phyloP scores from a whole-genome alignment of 495 filamentous ascomycete genomes.

The Lasiosphaeria ovina region DNA sequence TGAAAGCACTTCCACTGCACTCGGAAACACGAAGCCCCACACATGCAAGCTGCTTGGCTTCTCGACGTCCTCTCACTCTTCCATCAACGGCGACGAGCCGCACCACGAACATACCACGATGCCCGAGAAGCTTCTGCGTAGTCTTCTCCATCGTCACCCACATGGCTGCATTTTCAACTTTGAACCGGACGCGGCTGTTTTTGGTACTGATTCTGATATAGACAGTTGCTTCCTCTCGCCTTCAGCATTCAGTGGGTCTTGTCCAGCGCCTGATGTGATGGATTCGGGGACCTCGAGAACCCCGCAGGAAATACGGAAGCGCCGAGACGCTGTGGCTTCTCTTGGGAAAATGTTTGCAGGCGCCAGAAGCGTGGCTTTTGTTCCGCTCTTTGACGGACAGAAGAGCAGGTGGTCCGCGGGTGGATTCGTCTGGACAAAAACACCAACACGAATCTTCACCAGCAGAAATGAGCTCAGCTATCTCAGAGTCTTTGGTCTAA shows the following conservation, averaged over 20 bases:
- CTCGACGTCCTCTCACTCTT: conserved; percentile 29
- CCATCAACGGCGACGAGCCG: conserved; percentile 22
- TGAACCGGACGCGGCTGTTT: conserved; percentile 43
- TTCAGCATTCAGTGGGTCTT: not conserved
- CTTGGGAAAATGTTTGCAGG: conserved; percentile 41
- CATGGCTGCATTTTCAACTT: conserved; percentile 59
- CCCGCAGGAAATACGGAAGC: not conserved
- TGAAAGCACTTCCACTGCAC: not conserved
- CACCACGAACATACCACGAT: not conserved
- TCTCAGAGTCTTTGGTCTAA: conserved; percentile 53
- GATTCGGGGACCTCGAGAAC: not conserved
- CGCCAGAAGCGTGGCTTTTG: conserved; percentile 54
- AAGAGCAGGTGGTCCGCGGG: conserved; percentile 65
- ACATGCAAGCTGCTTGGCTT: conserved; percentile 33
- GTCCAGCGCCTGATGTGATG: not conserved
- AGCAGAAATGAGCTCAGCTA: conserved; percentile 44
- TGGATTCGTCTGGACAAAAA: conserved; percentile 60
- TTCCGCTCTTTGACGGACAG: conserved; percentile 66
- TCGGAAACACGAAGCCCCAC: not conserved
- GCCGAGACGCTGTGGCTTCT: conserved; percentile 13
- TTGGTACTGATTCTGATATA: conserved; percentile 8
- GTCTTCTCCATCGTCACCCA: conserved; percentile 57
- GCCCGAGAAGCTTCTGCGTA: conserved; percentile 44
- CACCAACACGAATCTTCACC: conserved; percentile 45
- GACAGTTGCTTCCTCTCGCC: conserved; percentile 13